Conservation (phyloP, 75 land plant genomes). For the Cupressus sempervirens region DNA sequence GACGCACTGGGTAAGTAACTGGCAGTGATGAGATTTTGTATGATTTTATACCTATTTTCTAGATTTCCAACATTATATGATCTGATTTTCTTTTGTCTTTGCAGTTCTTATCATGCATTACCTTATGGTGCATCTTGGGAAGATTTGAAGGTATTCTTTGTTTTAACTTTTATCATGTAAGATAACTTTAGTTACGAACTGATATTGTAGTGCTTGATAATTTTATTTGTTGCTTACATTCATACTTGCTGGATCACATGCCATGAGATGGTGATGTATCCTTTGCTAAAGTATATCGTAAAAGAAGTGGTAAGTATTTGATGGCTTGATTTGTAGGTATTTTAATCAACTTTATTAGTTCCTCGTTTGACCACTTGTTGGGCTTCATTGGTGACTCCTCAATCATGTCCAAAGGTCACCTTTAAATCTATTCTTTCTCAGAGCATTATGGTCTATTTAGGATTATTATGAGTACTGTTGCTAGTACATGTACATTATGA, state of each 20-base stretch:
- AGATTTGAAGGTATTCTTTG: slow-evolving; percentile 60
- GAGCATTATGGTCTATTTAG: too few species aligned
- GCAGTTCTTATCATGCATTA: slow-evolving; percentile 64
- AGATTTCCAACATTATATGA: not conserved
- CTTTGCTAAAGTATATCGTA: slow-evolving; percentile 76
- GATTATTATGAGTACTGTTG: too few species aligned
- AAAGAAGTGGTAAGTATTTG: slow-evolving; percentile 45
- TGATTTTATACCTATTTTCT: not conserved
- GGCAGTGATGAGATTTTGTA: not conserved
- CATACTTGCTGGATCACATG: slow-evolving; percentile 69
- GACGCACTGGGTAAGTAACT: slow-evolving; percentile 71
- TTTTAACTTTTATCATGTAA: not conserved
- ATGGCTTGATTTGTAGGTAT: not conserved
- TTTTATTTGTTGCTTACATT: not conserved
- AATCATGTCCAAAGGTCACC: too few species aligned
- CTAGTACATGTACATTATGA: too few species aligned
- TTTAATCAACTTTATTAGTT: too few species aligned
- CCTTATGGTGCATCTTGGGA: slow-evolving; percentile 90
- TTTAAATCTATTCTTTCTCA: too few species aligned
- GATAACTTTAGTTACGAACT: not conserved
- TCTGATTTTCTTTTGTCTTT: not conserved
- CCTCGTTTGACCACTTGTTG: too few species aligned
- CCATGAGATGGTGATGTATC: slow-evolving; percentile 90
- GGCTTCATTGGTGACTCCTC: too few species aligned
- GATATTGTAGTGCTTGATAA: not conserved